Evolutionary conservation across 306 rosid genomes (phyloP).

Genomic region (Lotus japonicus): DNA sequence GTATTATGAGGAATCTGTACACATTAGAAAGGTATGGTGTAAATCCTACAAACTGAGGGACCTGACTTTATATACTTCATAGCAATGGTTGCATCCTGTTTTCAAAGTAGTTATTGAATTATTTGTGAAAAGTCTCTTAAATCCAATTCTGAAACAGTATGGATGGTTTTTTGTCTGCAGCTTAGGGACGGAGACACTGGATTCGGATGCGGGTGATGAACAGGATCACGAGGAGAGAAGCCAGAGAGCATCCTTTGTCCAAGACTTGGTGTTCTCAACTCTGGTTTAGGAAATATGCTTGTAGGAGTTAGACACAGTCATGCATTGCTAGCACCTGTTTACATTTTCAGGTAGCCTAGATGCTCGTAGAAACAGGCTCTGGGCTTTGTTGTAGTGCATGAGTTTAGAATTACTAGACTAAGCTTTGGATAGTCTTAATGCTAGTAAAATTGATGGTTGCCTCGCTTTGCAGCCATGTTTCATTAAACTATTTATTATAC

Average conservation of each 20-base stretch:
- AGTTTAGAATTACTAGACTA: conserved; percentile 18
- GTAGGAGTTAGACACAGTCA: neutral
- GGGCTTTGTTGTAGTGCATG: conserved; percentile 22
- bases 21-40: neutral
- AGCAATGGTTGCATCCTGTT: neutral
- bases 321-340: conserved; percentile 19
- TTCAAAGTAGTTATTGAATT: neutral
- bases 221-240: conserved; percentile 49
- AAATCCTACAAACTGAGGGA: neutral
- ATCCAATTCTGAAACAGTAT: neutral
- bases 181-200: conserved; percentile 11
- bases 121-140: neutral
- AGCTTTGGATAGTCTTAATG: neutral
- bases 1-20: neutral
- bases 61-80: neutral
- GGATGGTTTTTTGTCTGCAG: conserved; percentile 39
- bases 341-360: neutral
- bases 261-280: conserved; percentile 50
- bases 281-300: conserved; percentile 31
- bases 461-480: neutral
- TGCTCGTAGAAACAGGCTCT: conserved; percentile 1
- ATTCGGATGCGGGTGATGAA: conserved; percentile 18
- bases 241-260: conserved; percentile 49
- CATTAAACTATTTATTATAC: conserved; percentile 1
- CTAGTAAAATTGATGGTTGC: conserved; percentile 11